Evolutionary conservation across 306 rosid species (phyloP), one percentile per base, ranked within the genome.

Genomic region (Quercus berberidifolia): DNA sequence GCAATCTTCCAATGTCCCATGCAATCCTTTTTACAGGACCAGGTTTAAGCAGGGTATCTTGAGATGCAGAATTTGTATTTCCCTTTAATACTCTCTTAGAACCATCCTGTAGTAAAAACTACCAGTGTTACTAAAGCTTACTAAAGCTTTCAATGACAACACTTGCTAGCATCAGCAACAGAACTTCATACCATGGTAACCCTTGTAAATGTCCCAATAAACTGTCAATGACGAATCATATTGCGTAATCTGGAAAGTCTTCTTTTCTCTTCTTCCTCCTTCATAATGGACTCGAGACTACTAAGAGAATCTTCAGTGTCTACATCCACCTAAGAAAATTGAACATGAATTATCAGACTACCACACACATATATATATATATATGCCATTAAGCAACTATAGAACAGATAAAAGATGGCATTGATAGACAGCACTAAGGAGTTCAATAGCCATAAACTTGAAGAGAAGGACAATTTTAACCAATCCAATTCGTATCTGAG

Each of bases 71-170:
- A 67, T 70, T 81, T 46, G 99, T 97, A 70, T 88, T 88, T 69
- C 97, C 99, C 86, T 92, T 94, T 71, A 92, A 17, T 69, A 94
- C 89, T 63, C 89, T 91, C 82, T 91, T 91, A 4, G 97, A 94
- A 79, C 99, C 99, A 89, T 91, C 99, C 99, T 94, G 83, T 69
- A 82, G 67, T 60, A 87, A 78, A 77, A 77, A 57, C 76, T 55
- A 77, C 65, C 25, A 46, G 25, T 72, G 67, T n/a, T n/a, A n/a
- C n/a, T n/a, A n/a, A n/a, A n/a, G n/a, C n/a, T 82, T 75, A 81
- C 72, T 52, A 58, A 77, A 79, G 80, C 55, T 75, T 70, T 75
- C 33, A n/a, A 74, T 55, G 19, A 69, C 69, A 80, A 75, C 68
- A 52, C 73, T 30, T 3, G 8, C 58, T 59, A 70, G 65, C 74